Evolutionary conservation across 23 red algal genomes (phyloP).

Genomic region (Agarophyton chilense): DNA sequence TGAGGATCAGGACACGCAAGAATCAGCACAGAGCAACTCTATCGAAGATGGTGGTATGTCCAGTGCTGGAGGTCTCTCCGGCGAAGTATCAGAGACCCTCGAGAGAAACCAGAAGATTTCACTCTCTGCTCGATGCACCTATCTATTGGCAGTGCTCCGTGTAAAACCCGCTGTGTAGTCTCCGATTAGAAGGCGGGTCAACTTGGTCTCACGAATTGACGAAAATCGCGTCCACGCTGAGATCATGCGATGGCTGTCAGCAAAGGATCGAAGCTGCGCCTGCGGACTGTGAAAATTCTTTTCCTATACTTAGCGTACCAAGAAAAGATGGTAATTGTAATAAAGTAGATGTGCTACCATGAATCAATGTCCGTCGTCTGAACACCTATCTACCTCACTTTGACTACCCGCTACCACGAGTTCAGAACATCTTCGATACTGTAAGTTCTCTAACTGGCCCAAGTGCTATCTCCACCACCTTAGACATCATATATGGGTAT

Average conservation of each 20-base stretch:
- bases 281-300: neutral
- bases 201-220: slow-evolving; percentile 14
- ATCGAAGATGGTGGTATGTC: neutral
- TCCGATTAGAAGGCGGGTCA: neutral
- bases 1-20: neutral
- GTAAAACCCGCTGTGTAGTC: neutral
- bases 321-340: slow-evolving; percentile 1
- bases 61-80: neutral
- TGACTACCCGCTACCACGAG: neutral
- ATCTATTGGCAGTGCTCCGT: neutral
- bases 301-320: slow-evolving; percentile 10
- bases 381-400: neutral
- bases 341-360: neutral
- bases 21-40: neutral
- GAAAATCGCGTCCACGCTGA: neutral
- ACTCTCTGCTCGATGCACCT: neutral
- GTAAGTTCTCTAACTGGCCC: neutral
- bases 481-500: slow-evolving; percentile 11
- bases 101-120: neutral
- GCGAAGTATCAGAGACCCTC: neutral
- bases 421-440: neutral
- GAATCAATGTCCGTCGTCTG: neutral
- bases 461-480: neutral
- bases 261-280: neutral
- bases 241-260: neutral